Base-by-base conservation (phyloP, 2,329 filamentous ascomycete genomes). In the Phialophora macrospora region DNA sequence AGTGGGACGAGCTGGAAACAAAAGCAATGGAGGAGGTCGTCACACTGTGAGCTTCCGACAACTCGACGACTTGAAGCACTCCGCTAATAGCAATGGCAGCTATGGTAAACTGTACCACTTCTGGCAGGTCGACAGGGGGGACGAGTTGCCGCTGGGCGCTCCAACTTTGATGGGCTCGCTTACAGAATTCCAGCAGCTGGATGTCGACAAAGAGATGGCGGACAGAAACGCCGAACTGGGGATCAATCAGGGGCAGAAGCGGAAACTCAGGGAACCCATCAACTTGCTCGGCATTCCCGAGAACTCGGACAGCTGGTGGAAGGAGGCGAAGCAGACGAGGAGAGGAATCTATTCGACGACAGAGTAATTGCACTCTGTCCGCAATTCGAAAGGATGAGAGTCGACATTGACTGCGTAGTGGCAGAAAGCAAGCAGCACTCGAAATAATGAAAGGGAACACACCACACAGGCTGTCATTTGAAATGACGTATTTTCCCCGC, bases 61-160 rank as follows among this genome's bases (percentile, higher is more conserved):
- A 22, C 9, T n/a, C 14, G 52, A 11, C 20, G 20, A 20, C 26
- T 34, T 28, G 12, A 32, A n/a, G 7, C 8, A 20, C 28, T n/a
- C 4, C 5, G 26, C 24, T 55, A 55, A 30, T 20, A 4, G n/a
- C 28, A 20, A 20, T 55, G 5, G 26, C 0, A 75, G 95, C 2
- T 96, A 96, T 73, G 92, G 92, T 9, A 96, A 96, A 75, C 87
- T 89, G 0, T 95, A 90, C 76, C 92, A 96, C 75, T 81, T 95
- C 49, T 96, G 93, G 92, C 91, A 96, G 82, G 86, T 89, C 17
- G 92, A 96, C 77, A 81, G 85, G 5, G 65, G 65, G 22, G 41
- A 67, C 49, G 77, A 79, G 59, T 73, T 90, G 61, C 88, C 88
- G 1, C 73, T 89, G 69, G 87, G 88, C 0, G 74, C 78, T 67